Conservation (phyloP, 306 rosid genomes). For the Phaseolus lunatus region DNA sequence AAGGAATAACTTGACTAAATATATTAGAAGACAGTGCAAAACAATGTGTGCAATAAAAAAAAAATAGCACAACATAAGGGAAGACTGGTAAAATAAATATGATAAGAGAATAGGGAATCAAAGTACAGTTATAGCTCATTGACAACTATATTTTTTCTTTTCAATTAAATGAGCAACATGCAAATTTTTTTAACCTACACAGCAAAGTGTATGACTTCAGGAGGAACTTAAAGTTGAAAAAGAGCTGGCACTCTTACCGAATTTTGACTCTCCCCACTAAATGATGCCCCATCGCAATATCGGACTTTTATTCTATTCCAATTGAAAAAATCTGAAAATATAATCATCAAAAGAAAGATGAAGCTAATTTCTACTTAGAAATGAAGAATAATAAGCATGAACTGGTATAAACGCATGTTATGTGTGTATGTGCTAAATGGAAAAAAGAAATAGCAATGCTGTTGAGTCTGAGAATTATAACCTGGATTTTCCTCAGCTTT, state of each 20-base stretch:
- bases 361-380: conserved; percentile 23
- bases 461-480: conserved; percentile 40
- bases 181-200: conserved; percentile 1
- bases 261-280: conserved; percentile 73
- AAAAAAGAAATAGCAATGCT: background rate
- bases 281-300: conserved; percentile 95
- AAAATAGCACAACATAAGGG: conserved; percentile 5
- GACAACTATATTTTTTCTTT: background rate
- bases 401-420: background rate
- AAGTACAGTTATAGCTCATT: background rate
- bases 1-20: background rate
- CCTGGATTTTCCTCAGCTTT: conserved; percentile 80
- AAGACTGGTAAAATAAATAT: background rate
- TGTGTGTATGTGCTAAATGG: background rate
- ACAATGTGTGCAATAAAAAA: no score
- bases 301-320: conserved; percentile 90
- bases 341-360: conserved; percentile 27
- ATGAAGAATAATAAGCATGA: conserved; percentile 15
- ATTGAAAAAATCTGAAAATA: conserved; percentile 75
- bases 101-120: background rate
- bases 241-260: conserved; percentile 50
- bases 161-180: background rate
- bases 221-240: conserved; percentile 21
- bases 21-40: background rate
- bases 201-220: conserved; percentile 2